Conservation (phyloP, 1,284 basidiomycete species). For the Tilletia indica region DNA sequence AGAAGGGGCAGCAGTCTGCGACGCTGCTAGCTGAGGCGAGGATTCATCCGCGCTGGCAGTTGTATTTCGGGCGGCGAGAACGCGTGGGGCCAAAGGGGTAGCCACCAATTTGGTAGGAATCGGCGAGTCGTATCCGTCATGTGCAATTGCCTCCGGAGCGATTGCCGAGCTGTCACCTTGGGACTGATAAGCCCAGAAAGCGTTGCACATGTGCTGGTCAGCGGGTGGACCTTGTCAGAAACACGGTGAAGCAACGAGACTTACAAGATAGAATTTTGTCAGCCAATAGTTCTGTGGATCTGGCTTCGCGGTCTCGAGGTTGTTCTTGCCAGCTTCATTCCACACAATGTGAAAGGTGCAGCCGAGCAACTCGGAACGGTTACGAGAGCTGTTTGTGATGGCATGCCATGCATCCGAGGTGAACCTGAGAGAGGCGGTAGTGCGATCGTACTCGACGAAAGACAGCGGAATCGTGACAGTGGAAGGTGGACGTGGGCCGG, state of each 20-base stretch:
- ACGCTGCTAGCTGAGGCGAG: too few relatives aligned
- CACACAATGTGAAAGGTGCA: constrained; percentile 20
- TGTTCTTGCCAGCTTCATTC: constrained; percentile 3
- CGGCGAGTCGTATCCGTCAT: background rate
- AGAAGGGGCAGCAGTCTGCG: too few relatives aligned
- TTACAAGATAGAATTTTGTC: constrained; percentile 42
- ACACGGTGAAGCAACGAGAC: background rate
- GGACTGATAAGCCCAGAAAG: background rate
- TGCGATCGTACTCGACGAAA: constrained; percentile 36
- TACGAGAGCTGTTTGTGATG: constrained; percentile 19
- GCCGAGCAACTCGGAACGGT: background rate
- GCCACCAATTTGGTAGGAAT: constrained; percentile 2
- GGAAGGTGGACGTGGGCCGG: constrained; percentile 17
- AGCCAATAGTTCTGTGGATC: constrained; percentile 49
- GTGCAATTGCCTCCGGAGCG: background rate
- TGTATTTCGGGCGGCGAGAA: background rate
- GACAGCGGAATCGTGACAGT: constrained; percentile 42
- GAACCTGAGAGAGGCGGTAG: constrained; percentile 37
- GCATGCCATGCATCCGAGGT: constrained; percentile 44
- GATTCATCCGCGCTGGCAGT: background rate
- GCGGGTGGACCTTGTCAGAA: background rate
- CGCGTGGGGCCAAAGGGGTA: constrained; percentile 5
- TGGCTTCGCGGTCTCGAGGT: constrained; percentile 37
- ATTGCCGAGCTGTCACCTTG: background rate
- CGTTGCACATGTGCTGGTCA: too few relatives aligned